Base-by-base conservation (phyloP, 495 filamentous ascomycete species). In the Hyphodiscus hymeniophilus region DNA sequence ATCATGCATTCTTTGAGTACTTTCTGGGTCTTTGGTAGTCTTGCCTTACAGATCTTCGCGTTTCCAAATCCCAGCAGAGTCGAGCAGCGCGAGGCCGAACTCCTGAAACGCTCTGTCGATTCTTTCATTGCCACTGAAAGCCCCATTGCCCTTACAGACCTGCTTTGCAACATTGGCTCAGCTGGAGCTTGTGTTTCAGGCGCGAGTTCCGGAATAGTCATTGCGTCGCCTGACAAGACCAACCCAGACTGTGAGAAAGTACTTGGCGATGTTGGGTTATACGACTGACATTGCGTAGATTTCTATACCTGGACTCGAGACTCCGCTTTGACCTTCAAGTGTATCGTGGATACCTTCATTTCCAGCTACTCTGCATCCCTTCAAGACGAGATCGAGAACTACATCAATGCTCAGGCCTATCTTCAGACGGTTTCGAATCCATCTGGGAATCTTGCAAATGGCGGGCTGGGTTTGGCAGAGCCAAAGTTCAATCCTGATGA, bases 231-330 rank as follows among this genome's bases (percentile, higher is more conserved):
- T 20, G 72, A 67, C 12, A 74, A 67, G 26, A 50, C 52, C 6
- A 66, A 74, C 47, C 78, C 78, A 4, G 60, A 80, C 49, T 82
- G 73, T 78, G 45, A 61, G 38, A 35, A 10, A n/a, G 12, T 45
- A n/a, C 10, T 22, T 41, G 4, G n/a, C 39, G 21, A 4, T 4
- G 4, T 36, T n/a, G 13, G 30, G 13, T 15, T 4, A 5, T 36
- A 18, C 4, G 34, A 36, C 12, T 45, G 22, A 48, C 34, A 10
- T 28, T 15, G 10, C n/a, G 41, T 2, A 79, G 74, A 79, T 42
- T 81, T 69, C 52, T 81, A 76, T 48, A 76, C 77, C 0, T 82
- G 79, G 79, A 75, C 75, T 42, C 73, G 79, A 32, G 79, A 82
- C 52, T 68, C 76, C 0, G 75, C 74, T 6, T 61, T 82, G 21